Evolutionary conservation across 106 monocot species (phyloP), one percentile per base, ranked within the genome.

Genomic region (Dendrobium huoshanense): DNA sequence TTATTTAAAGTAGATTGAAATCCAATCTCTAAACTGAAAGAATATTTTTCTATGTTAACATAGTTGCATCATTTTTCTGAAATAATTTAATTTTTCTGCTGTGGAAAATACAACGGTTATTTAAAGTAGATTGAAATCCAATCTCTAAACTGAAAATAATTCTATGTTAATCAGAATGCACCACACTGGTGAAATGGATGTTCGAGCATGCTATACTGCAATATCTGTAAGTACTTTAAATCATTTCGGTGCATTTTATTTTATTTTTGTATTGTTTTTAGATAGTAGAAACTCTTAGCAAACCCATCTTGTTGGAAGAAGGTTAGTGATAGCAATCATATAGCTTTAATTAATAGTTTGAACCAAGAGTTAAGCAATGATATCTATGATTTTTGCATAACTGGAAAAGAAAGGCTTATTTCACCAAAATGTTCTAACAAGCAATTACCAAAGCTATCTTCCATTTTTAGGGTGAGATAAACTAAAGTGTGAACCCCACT

Each of bases 131-230:
- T 72, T 72, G 40, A 33, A 33, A 72, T 72, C 15, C 16, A 72
- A 37, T 40, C 33, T 44, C 43, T 44, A 8, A 75, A 75, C 43
- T 44, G 74, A 75, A 33, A 40, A 40, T 17, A 83, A 75, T 13
- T 87, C 15, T 82, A 72, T 74, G 73, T 27, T 17, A 55, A 41
- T 85, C 72, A 99, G 99, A 86, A 99, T 99, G 99, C 99, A 99
- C 84, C 81, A 91, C 83, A 86, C 20, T 72, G 99, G 99, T 41
- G 99, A 99, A 93, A 91, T 95, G 51, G 99, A 99, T 90, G 95
- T 91, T 33, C 89, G 99, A 73, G 95, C 99, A 77, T 90, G 88
- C 78, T 99, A 99, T 77, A 95, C 91, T 81, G 95, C 95, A 43
- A 86, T 99, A 74, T 99, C 99, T 37, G 99, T 99, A 80, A 90